Conservation (phyloP, 1,284 basidiomycete species). For the Trametes pubescens region DNA sequence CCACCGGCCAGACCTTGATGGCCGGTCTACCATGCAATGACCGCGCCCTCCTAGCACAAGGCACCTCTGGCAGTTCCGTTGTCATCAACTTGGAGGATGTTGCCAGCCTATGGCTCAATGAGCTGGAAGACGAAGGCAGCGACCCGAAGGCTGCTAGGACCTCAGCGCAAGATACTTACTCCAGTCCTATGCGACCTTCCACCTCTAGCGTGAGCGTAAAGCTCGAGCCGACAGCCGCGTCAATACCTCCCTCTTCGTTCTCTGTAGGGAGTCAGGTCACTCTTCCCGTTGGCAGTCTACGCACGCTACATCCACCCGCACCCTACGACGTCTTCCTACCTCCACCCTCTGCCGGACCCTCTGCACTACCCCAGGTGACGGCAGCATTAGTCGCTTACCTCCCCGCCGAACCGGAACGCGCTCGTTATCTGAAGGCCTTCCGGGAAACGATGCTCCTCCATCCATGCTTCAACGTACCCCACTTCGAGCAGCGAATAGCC, state of each 20-base stretch:
- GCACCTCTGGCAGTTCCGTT: conserved; percentile 57
- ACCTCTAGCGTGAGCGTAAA: conserved; percentile 49
- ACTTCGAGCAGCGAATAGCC: conserved; percentile 55
- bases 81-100: conserved; percentile 65
- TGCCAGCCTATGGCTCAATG: conserved; percentile 60
- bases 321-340: conserved; percentile 36
- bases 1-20: conserved; percentile 30
- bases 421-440: conserved; percentile 49
- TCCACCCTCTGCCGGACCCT: conserved; percentile 27
- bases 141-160: conserved; percentile 20
- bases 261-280: conserved; percentile 20
- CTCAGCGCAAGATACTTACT: conserved; percentile 13
- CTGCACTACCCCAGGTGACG: conserved; percentile 48
- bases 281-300: conserved; percentile 16
- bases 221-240: conserved; percentile 51
- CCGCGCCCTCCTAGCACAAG: conserved; percentile 50
- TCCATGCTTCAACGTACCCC: conserved; percentile 59
- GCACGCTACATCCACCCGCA: conserved; percentile 28
- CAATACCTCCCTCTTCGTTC: conserved; percentile 39
- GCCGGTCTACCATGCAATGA: conserved; percentile 47
- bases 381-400: conserved; percentile 49
- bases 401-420: conserved; percentile 49
- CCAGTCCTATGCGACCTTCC: conserved; percentile 24
- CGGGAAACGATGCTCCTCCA: conserved; percentile 56
- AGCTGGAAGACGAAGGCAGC: conserved; percentile 33